Conservation (phyloP, 495 filamentous ascomycete species). For the Lophiostoma macrostomum region DNA sequence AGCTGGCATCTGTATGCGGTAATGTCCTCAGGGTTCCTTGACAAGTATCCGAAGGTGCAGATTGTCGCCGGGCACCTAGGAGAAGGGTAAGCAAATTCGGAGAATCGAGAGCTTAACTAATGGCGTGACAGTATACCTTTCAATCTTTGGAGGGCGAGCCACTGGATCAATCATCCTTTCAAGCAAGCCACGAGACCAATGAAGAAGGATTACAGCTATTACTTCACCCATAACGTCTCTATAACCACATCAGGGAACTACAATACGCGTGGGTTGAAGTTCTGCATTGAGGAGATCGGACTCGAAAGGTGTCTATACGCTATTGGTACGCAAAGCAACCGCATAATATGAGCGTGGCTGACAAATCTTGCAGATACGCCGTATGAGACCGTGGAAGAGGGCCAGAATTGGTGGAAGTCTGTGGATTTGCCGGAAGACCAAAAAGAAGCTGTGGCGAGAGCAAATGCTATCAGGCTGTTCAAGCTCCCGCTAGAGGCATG, state of each 20-base stretch:
- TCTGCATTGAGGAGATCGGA: slow-evolving; percentile 27
- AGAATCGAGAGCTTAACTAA: neutral
- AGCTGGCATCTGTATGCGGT: slow-evolving; percentile 26
- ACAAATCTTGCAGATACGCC: slow-evolving; percentile 19
- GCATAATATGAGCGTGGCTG: neutral
- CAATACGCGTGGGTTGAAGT: slow-evolving; percentile 27
- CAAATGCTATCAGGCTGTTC: slow-evolving; percentile 25
- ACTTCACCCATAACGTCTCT: slow-evolving; percentile 24
- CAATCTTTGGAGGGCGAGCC: slow-evolving; percentile 26
- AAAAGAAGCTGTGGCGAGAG: slow-evolving; percentile 27
- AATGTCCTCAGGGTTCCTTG: slow-evolving; percentile 24
- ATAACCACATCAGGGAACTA: slow-evolving; percentile 28
- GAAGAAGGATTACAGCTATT: slow-evolving; percentile 28
- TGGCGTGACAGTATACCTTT: slow-evolving; percentile 18
- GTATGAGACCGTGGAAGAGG: slow-evolving; percentile 27
- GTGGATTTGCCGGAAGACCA: slow-evolving; percentile 24
- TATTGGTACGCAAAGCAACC: slow-evolving; percentile 7
- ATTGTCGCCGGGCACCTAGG: slow-evolving; percentile 29
- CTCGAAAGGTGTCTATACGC: slow-evolving; percentile 26
- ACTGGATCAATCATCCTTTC: slow-evolving; percentile 29
- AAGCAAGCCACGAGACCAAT: slow-evolving; percentile 17
- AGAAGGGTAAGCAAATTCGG: slow-evolving; percentile 14
- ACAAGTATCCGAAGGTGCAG: slow-evolving; percentile 27
- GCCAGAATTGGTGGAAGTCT: slow-evolving; percentile 25
- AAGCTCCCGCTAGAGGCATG: slow-evolving; percentile 23